Conservation (phyloP, 169 alveolate genomes). For the Plasmodium knowlesi region DNA sequence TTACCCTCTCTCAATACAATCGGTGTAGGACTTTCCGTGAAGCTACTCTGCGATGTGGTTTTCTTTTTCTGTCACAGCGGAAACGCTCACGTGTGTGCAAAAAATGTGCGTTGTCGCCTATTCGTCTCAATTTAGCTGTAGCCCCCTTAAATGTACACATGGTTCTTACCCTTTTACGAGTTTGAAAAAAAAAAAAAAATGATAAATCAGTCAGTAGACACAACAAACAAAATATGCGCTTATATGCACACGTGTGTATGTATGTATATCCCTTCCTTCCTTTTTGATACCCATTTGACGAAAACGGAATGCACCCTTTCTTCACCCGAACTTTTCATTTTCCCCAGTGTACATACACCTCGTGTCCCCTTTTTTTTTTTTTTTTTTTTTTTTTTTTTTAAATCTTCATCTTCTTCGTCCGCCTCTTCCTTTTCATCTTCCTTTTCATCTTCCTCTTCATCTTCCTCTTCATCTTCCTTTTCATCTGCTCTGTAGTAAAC, state of each 20-base stretch:
- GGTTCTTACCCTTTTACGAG: background rate
- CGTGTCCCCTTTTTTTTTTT: background rate
- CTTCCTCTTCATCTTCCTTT: no score
- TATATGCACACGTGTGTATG: background rate
- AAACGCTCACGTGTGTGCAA: background rate
- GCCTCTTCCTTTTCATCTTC: background rate
- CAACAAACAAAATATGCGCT: background rate
- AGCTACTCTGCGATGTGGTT: background rate
- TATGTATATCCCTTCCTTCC: background rate
- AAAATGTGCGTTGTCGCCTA: background rate
- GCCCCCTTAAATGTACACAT: background rate
- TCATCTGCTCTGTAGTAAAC: background rate
- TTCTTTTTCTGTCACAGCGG: background rate
- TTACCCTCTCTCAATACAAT: background rate
- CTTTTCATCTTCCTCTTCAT: background rate
- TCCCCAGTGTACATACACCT: constrained; percentile 13
- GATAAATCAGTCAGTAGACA: background rate
- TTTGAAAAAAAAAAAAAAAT: no score
- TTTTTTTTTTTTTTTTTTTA: background rate
- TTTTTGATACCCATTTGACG: background rate
- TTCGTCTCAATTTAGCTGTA: background rate
- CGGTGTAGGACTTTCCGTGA: background rate
- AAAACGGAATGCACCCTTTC: background rate
- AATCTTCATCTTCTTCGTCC: no score
- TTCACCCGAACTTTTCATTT: background rate